Base-by-base conservation (phyloP, 2,329 filamentous ascomycete species). In the Phialophora tarda region DNA sequence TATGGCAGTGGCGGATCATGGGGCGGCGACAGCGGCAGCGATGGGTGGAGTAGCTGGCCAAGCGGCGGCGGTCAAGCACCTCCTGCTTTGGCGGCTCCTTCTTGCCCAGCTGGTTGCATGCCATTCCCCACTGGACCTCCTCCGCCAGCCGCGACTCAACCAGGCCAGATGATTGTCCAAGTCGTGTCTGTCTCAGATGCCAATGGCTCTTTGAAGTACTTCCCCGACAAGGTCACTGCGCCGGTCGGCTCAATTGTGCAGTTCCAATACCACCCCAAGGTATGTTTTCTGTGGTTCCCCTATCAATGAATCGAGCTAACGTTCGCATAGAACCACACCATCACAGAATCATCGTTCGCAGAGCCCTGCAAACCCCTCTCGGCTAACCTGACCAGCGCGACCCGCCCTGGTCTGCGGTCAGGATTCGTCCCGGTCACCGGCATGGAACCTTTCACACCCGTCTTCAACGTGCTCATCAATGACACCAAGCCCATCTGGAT, bases 311-410 rank as follows among this genome's bases (percentile, higher is more conserved):
- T 4, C 28, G 8, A n/a, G 17, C 56, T 61, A 44, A 66, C 63
- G 32, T 28, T 26, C 10, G 44, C 38, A 4, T 61, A 83, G 82
- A 93, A 93, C 82, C 91, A 94, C 84, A 93, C 90, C 59, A 87
- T 93, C 65, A 90, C 88, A 17, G 90, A 93, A 81, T 91, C 91
- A 55, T 87, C 83, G 73, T 94, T 93, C 74, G 88, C 89, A 73
- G 78, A 84, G 63, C 90, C 90, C 12, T 93, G 91, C 80, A 76
- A 84, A 30, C 89, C 90, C 59, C 85, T 90, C 71, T 72, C 76
- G 69, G 80, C 79, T 66, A 84, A 85, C 74, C 75, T 81, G 51
- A 79, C 80, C 3, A 59, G 65, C 1, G 7, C 61, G 2, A 70
- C 61, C 14, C 69, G 70, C 7, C 71, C 71, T 6, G 88, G 88